phyloP scores from a whole-genome alignment of 2,329 filamentous ascomycete species.

The Fusarium phyllophilum region DNA sequence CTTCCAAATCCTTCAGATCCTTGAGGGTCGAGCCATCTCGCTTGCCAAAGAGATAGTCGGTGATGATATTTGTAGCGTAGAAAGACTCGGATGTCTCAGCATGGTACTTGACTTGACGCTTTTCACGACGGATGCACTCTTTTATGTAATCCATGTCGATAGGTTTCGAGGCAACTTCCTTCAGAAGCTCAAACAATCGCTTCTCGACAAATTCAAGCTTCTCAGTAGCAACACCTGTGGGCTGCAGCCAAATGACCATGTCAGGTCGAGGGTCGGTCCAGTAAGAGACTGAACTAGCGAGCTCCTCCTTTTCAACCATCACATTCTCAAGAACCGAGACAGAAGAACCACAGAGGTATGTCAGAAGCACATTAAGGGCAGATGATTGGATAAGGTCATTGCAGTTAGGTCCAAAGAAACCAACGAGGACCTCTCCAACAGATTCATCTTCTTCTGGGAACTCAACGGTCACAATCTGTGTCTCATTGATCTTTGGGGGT shows the following conservation, averaged over 20 bases:
- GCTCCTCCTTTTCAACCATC: constrained; percentile 91
- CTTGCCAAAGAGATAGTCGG: constrained; percentile 89
- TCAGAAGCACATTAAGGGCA: constrained; percentile 81
- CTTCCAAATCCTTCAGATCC: constrained; percentile 64
- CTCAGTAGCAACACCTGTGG: constrained; percentile 87
- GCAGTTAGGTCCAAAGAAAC: constrained; percentile 87
- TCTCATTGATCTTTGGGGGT: constrained; percentile 76
- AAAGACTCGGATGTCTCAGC: constrained; percentile 84
- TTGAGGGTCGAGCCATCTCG: constrained; percentile 81
- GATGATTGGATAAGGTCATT: constrained; percentile 74
- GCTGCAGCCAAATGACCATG: constrained; percentile 84
- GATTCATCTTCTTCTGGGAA: constrained; percentile 98
- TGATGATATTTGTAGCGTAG: constrained; percentile 87
- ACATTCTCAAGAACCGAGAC: constrained; percentile 91
- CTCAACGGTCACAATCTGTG: constrained; percentile 80
- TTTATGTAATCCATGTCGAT: constrained; percentile 91
- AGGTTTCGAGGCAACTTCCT: constrained; percentile 80
- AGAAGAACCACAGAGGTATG: constrained; percentile 92
- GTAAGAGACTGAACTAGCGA: constrained; percentile 86
- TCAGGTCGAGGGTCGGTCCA: constrained; percentile 83
- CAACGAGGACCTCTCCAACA: constrained; percentile 85
- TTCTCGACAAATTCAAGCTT: constrained; percentile 87
- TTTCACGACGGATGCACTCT: constrained; percentile 86
- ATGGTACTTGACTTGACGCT: constrained; percentile 82
- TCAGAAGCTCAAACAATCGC: constrained; percentile 83